Percentiles rank a stretch among this genome's conserved stretches.
These are phyloP conservation scores for Penicillium parvum DNA, from an alignment of 495 filamentous ascomycete genomes.

Conservation along the genomic window DNA sequence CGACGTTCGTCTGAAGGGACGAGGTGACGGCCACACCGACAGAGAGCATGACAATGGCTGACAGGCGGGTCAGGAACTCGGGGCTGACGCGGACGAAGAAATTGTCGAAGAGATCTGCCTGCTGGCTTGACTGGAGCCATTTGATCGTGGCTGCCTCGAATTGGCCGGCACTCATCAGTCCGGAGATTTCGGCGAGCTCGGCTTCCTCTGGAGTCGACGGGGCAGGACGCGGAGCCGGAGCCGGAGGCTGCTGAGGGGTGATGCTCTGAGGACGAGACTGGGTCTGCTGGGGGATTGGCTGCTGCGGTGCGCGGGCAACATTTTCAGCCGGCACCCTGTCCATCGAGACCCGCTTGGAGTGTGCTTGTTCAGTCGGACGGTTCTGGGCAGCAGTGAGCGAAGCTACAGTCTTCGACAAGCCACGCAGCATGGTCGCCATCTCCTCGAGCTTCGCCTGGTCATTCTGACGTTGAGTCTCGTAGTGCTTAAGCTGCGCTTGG, in stretches of 20 bases:
- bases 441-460: constrained; percentile 81
- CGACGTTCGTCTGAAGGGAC: constrained; percentile 59
- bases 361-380: constrained; percentile 53
- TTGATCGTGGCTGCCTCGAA: constrained; percentile 36
- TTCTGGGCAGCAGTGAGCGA: constrained; percentile 61
- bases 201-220: background rate
- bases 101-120: constrained; percentile 73
- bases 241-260: background rate
- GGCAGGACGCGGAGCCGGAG: background rate
- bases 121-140: constrained; percentile 81
- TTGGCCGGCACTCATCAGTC: background rate
- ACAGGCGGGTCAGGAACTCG: constrained; percentile 59
- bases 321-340: background rate
- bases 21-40: constrained; percentile 76
- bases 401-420: constrained; percentile 67
- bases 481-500: constrained; percentile 55
- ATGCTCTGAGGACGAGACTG: background rate
- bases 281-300: background rate
- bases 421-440: constrained; percentile 65
- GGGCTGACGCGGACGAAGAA: constrained; percentile 74
- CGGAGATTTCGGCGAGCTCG: background rate
- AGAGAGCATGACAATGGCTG: constrained; percentile 74
- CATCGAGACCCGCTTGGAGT: constrained; percentile 12
- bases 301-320: background rate
- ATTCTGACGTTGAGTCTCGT: constrained; percentile 63